A percentile compares a stretch with the other conserved stretches of the same genome.
These are phyloP conservation scores for Trypanosoma conorhini DNA, from an alignment of 208 protist genomes.

Conservation along the genomic window DNA sequence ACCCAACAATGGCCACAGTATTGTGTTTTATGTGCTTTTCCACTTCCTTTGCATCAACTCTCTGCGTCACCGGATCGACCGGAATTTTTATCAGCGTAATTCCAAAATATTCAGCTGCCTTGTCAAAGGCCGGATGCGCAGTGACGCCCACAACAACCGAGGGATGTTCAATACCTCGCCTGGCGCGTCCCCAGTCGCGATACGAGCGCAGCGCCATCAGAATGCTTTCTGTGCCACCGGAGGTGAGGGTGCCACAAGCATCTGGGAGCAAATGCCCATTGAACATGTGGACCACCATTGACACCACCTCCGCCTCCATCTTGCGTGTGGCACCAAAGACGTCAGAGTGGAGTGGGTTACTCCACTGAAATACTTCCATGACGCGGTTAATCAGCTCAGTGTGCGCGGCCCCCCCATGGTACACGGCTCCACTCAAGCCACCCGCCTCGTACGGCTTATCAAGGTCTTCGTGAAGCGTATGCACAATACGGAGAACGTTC, in stretches of 20 bases:
- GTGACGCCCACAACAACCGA: conserved; percentile 94
- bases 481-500: conserved; percentile 65
- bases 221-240: conserved; percentile 97
- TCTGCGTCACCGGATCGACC: conserved; percentile 70
- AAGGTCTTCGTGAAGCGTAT: conserved; percentile 54
- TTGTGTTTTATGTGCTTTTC: conserved; percentile 93
- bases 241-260: conserved; percentile 96
- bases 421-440: conserved; percentile 92
- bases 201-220: conserved; percentile 98
- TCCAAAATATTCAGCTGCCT: conserved; percentile 96
- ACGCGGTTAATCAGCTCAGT: conserved; percentile 90
- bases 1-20: conserved; percentile 96
- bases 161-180: conserved; percentile 82
- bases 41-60: conserved; percentile 82
- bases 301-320: conserved; percentile 98
- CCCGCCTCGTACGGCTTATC: conserved; percentile 72
- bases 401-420: conserved; percentile 87
- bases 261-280: conserved; percentile 86
- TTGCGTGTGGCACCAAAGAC: conserved; percentile 97
- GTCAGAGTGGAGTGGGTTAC: conserved; percentile 97
- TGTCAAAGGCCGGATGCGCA: conserved; percentile 98
- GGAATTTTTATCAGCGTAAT: conserved; percentile 95
- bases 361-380: conserved; percentile 90
- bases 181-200: conserved; percentile 87
- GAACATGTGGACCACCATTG: conserved; percentile 96